Percentiles rank a stretch among this genome's conserved stretches.
Conservation (phyloP, 371 early-diverging fungal species). For the Synchytrium microbalum region DNA sequence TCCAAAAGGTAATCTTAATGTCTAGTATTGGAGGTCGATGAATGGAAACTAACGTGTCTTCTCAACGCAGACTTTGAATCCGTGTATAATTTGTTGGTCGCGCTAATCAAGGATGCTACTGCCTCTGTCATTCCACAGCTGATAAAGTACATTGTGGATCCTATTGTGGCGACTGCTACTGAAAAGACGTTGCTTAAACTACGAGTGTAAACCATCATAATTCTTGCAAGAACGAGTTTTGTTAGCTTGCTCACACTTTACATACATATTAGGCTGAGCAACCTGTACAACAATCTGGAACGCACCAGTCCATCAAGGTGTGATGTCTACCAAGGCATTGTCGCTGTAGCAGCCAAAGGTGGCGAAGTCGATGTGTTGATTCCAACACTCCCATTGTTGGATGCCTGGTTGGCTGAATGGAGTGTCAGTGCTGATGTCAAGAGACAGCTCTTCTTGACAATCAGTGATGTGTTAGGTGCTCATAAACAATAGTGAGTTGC, state of each 20-base stretch:
- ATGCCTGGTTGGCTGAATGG: constrained; percentile 64
- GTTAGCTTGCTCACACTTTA: constrained; percentile 21
- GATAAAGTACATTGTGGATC: constrained; percentile 43
- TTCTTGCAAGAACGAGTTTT: constrained; percentile 6
- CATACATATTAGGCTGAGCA: constrained; percentile 54
- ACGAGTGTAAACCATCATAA: constrained; percentile 44
- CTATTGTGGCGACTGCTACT: constrained; percentile 37
- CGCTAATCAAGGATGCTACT: constrained; percentile 40
- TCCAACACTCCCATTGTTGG: constrained; percentile 53
- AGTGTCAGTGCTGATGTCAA: constrained; percentile 49
- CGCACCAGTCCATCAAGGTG: constrained; percentile 57
- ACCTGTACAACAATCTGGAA: constrained; percentile 70
- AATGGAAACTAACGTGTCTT: constrained; percentile 4
- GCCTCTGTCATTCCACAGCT: constrained; percentile 31
- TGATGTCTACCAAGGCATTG: constrained; percentile 63
- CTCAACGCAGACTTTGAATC: constrained; percentile 56
- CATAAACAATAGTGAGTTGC: background rate
- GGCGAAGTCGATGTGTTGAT: constrained; percentile 64
- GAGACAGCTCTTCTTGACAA: constrained; percentile 16
- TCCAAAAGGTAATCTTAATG: constrained; percentile 42
- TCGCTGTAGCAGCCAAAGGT: constrained; percentile 60
- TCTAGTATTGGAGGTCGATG: constrained; percentile 10
- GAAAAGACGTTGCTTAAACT: constrained; percentile 49
- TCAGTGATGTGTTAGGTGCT: background rate
- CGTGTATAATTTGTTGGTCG: constrained; percentile 64